Percentiles rank a stretch among this genome's conserved stretches.
Conservation (phyloP, 768 basidiomycete species). For the Mrakia gelida region DNA sequence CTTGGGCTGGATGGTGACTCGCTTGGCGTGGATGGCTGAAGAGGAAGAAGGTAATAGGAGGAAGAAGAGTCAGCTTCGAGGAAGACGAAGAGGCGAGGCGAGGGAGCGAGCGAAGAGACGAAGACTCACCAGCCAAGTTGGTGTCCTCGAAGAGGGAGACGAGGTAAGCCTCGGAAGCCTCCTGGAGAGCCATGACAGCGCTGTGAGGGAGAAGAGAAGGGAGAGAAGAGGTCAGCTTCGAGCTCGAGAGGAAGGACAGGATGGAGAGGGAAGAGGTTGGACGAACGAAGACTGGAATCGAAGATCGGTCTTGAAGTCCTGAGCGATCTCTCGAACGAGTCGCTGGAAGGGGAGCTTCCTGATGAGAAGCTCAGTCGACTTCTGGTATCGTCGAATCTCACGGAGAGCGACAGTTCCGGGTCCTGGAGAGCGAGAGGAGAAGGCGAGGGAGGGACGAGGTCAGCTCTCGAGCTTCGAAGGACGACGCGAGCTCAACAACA, state of each 20-base stretch:
- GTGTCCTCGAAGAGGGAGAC: slow-evolving; percentile 81
- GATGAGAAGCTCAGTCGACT: slow-evolving; percentile 55
- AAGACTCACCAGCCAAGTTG: slow-evolving; percentile 63
- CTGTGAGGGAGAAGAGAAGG: slow-evolving; percentile 43
- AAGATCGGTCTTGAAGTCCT: slow-evolving; percentile 75
- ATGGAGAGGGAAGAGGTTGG: too few relatives aligned
- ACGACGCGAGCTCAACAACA: too few relatives aligned
- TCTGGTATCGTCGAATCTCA: slow-evolving; percentile 97
- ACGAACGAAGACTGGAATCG: slow-evolving; percentile 62
- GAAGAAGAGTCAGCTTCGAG: slow-evolving; percentile 61
- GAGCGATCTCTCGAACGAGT: slow-evolving; percentile 72
- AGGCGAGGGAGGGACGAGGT: too few relatives aligned
- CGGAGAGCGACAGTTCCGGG: slow-evolving; percentile 94
- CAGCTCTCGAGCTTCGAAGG: too few relatives aligned
- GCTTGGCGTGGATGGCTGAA: slow-evolving; percentile 55
- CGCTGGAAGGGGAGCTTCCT: slow-evolving; percentile 61
- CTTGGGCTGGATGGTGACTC: slow-evolving; percentile 78
- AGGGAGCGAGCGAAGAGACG: not conserved
- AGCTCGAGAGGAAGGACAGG: slow-evolving; percentile 34
- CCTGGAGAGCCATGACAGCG: slow-evolving; percentile 65
- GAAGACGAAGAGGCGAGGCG: slow-evolving; percentile 56
- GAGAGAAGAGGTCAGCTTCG: too few relatives aligned
- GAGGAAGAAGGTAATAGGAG: too few relatives aligned
- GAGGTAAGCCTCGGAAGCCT: slow-evolving; percentile 64
- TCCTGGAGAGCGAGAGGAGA: slow-evolving; percentile 33